These are phyloP conservation scores for Candida rishiriensis DNA, from an alignment of 805 yeast genomes.

Conservation along the genomic window DNA sequence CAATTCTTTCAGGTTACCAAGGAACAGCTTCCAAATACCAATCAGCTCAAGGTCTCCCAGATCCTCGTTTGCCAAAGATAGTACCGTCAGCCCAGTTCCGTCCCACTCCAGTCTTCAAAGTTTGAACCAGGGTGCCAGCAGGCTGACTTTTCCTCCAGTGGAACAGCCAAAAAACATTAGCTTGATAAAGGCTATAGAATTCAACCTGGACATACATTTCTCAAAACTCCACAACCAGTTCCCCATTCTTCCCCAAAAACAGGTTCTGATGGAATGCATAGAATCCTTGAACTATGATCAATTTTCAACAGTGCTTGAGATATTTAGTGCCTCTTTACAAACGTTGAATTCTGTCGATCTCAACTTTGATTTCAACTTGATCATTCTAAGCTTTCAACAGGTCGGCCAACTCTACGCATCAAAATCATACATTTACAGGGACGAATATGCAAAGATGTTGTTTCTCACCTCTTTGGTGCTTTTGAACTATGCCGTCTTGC, in stretches of 20 bases:
- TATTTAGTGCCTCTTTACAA: constrained; percentile 38
- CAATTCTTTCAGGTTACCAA: constrained; percentile 20
- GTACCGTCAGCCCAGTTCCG: constrained; percentile 21
- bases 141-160: constrained; percentile 9
- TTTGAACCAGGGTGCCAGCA: constrained; percentile 19
- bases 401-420: constrained; percentile 35
- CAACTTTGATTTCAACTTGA: constrained; percentile 28
- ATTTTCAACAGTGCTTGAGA: constrained; percentile 30
- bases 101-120: constrained; percentile 22
- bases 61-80: constrained; percentile 17
- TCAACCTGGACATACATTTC: constrained; percentile 38
- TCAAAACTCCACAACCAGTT: constrained; percentile 38
- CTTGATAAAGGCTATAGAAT: constrained; percentile 26
- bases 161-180: constrained; percentile 13
- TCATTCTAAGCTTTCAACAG: constrained; percentile 32
- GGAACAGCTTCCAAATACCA: constrained; percentile 22
- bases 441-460: constrained; percentile 26
- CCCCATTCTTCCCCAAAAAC: constrained; percentile 40
- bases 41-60: constrained; percentile 17
- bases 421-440: constrained; percentile 25
- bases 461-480: constrained; percentile 37
- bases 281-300: constrained; percentile 27
- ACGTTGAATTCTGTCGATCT: constrained; percentile 30
- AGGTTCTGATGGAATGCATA: constrained; percentile 23
- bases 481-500: constrained; percentile 51